Base-by-base conservation (phyloP, 164 flowering plant species). In the Chloranthus sessilifolius region DNA sequence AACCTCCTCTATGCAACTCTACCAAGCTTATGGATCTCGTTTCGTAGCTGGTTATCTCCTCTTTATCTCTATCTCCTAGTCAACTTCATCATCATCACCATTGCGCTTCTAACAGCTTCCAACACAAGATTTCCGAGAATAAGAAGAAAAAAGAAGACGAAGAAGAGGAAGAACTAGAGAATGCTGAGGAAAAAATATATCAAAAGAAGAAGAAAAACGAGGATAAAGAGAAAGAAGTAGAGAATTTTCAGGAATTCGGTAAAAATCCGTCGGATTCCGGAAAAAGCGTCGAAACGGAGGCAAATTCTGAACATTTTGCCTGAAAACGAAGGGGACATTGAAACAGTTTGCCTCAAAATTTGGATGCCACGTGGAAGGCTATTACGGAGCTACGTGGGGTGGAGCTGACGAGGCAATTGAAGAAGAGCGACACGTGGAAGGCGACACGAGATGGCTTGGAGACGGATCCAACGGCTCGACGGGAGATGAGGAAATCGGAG, bases 301-400 rank as follows among this genome's bases (percentile, higher is more conserved):
- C n/a, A n/a, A n/a, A n/a, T n/a, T n/a, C n/a, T n/a, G n/a, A n/a
- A n/a, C n/a, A n/a, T n/a, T n/a, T n/a, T n/a, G n/a, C n/a, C n/a
- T n/a, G n/a, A n/a, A n/a, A n/a, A n/a, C n/a, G n/a, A n/a, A n/a
- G n/a, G n/a, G n/a, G n/a, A n/a, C n/a, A n/a, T n/a, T n/a, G n/a
- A n/a, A n/a, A n/a, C n/a, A n/a, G n/a, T n/a, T n/a, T n/a, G n/a
- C n/a, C n/a, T n/a, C n/a, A 80, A 39, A 75, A 90, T 30, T 39
- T 89, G 53, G 97, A 89, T 40, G 74, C 56, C 68, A 80, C 94
- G 41, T 89, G 97, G 97, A 78, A 70, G 57, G 60, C 75, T 67
- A 86, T 85, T 58, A 80, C 76, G 23, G 88, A 79, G 31, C 79
- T 79, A 2, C 68, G 66, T 9, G 53, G 29, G 65, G 68, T 67